Conservation (phyloP, 1,284 basidiomycete species). For the Cryptococcus sp. region DNA sequence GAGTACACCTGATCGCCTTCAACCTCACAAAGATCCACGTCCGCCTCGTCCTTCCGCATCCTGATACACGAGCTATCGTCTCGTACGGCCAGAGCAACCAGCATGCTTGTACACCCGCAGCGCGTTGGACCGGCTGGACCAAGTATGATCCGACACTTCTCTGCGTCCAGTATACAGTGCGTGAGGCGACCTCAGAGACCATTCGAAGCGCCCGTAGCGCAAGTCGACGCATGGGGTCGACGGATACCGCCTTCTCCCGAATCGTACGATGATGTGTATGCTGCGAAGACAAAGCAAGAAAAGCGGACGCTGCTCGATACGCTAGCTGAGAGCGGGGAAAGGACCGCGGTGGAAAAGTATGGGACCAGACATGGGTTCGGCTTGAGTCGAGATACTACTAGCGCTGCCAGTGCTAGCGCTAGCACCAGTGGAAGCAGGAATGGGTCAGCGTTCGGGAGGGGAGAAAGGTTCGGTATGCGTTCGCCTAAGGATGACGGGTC, state of each 20-base stretch:
- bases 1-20: no score
- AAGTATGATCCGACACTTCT: no score
- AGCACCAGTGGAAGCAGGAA: neutral
- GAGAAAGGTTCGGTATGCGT: no score
- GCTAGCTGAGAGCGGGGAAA: slow-evolving; percentile 1
- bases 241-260: slow-evolving; percentile 5
- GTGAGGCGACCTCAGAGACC: slow-evolving; percentile 20
- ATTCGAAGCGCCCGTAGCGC: slow-evolving; percentile 12
- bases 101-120: no score
- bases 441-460: neutral
- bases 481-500: neutral
- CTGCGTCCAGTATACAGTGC: no score
- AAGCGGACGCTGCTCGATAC: slow-evolving; percentile 6
- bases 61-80: no score
- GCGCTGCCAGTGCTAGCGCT: neutral
- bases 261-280: neutral
- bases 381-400: neutral
- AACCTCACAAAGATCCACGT: no score
- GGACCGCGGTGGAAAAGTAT: slow-evolving; percentile 8
- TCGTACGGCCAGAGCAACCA: no score
- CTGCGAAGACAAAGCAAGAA: slow-evolving; percentile 3
- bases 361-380: slow-evolving; percentile 6
- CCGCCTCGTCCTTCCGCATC: no score
- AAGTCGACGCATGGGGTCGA: slow-evolving; percentile 13
- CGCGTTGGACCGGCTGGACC: no score